phyloP scores from a whole-genome alignment of 2,329 filamentous ascomycete genomes.

The Paradendryphiella salina region DNA sequence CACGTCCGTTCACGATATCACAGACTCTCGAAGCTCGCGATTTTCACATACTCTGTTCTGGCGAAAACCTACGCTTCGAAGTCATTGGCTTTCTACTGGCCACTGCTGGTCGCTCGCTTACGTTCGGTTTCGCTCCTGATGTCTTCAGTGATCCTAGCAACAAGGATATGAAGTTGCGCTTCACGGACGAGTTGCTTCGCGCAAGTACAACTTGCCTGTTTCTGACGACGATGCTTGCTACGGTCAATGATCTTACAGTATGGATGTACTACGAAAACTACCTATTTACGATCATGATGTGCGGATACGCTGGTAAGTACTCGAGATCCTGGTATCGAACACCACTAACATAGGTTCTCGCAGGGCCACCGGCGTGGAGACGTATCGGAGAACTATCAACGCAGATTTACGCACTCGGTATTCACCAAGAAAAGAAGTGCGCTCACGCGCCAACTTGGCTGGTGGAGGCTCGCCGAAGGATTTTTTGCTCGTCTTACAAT shows the following conservation, averaged over 20 bases:
- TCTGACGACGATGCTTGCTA: conserved; percentile 45
- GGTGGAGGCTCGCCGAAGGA: conserved; percentile 32
- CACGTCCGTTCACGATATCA: conserved; percentile 32
- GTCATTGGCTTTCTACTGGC: conserved; percentile 46
- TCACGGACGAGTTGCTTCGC: conserved; percentile 39
- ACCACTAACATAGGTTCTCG: neutral
- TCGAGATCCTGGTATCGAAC: neutral
- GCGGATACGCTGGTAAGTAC: conserved; percentile 45
- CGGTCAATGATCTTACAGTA: conserved; percentile 46
- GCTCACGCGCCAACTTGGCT: conserved; percentile 35
- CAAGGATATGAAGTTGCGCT: conserved; percentile 22
- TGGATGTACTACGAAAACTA: conserved; percentile 46
- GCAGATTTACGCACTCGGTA: conserved; percentile 38
- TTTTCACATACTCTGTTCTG: conserved; percentile 48
- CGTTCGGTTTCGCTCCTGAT: conserved; percentile 31
- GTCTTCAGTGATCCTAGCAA: conserved; percentile 24
- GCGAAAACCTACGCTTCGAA: conserved; percentile 46
- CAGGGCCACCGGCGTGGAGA: conserved; percentile 39
- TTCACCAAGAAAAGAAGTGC: conserved; percentile 37
- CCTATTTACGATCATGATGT: conserved; percentile 42
- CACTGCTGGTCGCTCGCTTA: conserved; percentile 42
- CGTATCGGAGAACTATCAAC: conserved; percentile 38
- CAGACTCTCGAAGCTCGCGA: conserved; percentile 34
- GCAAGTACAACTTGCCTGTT: conserved; percentile 46
- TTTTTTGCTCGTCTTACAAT: conserved; percentile 38